phyloP scores from a whole-genome alignment of 805 yeast species.

The Alloascoidea africana region DNA sequence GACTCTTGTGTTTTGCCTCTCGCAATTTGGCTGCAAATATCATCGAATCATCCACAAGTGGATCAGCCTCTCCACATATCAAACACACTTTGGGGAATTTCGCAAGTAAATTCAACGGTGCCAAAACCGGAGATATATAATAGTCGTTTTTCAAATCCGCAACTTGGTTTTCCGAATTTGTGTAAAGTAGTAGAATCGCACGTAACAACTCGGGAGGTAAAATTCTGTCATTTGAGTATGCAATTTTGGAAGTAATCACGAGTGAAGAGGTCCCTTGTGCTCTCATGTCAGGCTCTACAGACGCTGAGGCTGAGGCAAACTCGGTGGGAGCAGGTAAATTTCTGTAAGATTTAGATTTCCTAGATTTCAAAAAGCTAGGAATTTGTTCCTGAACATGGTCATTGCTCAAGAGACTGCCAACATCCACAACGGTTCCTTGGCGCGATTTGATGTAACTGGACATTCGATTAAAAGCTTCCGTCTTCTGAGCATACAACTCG shows the following conservation, averaged over 20 bases:
- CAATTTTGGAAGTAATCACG: slow-evolving; percentile 15
- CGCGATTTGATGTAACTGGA: not conserved
- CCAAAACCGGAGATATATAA: slow-evolving; percentile 13
- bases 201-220: slow-evolving; percentile 13
- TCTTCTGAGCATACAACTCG: slow-evolving; percentile 2
- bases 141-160: slow-evolving; percentile 12
- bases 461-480: not conserved
- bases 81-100: slow-evolving; percentile 15
- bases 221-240: slow-evolving; percentile 13
- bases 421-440: not conserved
- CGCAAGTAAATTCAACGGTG: slow-evolving; percentile 13
- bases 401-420: slow-evolving; percentile 1
- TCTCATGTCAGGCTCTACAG: slow-evolving; percentile 4
- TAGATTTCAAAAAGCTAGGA: slow-evolving; percentile 2
- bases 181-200: slow-evolving; percentile 2
- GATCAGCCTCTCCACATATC: slow-evolving; percentile 17
- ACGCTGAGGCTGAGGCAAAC: slow-evolving; percentile 2
- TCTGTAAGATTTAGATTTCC: slow-evolving; percentile 4
- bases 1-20: slow-evolving; percentile 11
- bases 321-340: not conserved
- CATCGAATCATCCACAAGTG: slow-evolving; percentile 16
- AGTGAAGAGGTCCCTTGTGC: slow-evolving; percentile 11
- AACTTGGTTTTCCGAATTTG: not conserved
- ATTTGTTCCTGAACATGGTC: slow-evolving; percentile 3
- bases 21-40: slow-evolving; percentile 14